These are phyloP conservation scores for Gonapodya prolifera DNA, from an alignment of 192 early-diverging fungal genomes.

Conservation along the genomic window DNA sequence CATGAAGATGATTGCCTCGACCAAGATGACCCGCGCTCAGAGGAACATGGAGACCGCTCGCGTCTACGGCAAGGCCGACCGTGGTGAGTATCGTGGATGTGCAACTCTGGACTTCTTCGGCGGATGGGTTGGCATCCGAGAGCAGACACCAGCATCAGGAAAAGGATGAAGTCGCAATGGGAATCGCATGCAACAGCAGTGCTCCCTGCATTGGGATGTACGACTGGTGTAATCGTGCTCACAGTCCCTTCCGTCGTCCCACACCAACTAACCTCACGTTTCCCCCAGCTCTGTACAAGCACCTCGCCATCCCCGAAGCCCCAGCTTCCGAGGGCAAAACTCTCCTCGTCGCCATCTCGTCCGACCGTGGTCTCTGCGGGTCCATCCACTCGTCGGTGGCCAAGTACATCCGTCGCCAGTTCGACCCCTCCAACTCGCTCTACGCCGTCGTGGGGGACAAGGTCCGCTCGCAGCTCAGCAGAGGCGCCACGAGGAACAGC, in stretches of 20 bases:
- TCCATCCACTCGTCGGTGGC: conserved; percentile 94
- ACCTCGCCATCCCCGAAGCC: conserved; percentile 58
- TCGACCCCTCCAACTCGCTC: conserved; percentile 38
- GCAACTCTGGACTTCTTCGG: not conserved
- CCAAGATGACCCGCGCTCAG: conserved; percentile 83
- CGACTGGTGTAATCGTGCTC: too few species aligned
- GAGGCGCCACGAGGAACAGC: conserved; percentile 50
- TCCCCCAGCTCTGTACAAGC: conserved; percentile 48
- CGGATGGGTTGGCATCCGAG: not conserved
- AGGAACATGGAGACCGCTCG: conserved; percentile 79
- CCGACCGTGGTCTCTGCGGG: conserved; percentile 97
- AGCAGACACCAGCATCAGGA: too few species aligned
- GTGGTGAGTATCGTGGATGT: conserved; percentile 32
- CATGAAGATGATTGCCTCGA: conserved; percentile 99
- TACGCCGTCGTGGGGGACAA: conserved; percentile 83
- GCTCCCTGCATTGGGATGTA: too few species aligned
- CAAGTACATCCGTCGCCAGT: conserved; percentile 59
- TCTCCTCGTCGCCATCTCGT: conserved; percentile 72
- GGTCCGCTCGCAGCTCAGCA: conserved; percentile 79
- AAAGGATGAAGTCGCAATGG: too few species aligned
- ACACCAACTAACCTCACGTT: too few species aligned
- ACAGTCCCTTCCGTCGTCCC: too few species aligned
- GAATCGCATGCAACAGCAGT: too few species aligned
- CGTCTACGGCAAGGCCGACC: conserved; percentile 48
- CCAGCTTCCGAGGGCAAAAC: conserved; percentile 47